Base-by-base conservation (phyloP, 179 eudicot genomes). In the Silene coronaria region DNA sequence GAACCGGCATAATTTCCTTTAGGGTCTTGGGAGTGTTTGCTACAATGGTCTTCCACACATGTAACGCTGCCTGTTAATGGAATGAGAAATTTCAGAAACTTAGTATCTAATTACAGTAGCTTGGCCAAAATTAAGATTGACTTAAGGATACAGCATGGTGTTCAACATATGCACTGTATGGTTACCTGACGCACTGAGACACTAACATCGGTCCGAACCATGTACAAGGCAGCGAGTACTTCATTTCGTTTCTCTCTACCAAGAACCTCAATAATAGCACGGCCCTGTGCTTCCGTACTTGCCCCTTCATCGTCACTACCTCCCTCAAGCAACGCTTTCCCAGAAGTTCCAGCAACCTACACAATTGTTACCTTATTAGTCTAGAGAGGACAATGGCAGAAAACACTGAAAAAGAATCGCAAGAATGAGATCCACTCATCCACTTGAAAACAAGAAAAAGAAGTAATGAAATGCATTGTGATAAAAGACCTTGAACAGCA, bases 231-330 rank as follows among this genome's bases (percentile, higher is more conserved):
- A 79, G 97, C 97, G 75, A 95, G 97, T 73, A 95, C 86, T 83
- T 95, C 99, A 81, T 95, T 95, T 36, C 99, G 97, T 80, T 95
- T 95, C 51, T 92, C 92, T 79, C 86, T 90, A 67, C 99, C 99
- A 73, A 95, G 96, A 36, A 95, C 96, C 81, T 91, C 99, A 79
- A 93, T 89, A 67, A 95, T 95, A 80, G 99, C 97, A 74, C 99
- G 95, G 2, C 99, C 99, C 12, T 95, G 99, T 61, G 99, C 99
- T 84, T 95, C 99, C 67, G 99, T 95, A 82, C 99, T 95, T 78
- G 99, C 89, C 68, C 99, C 99, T 85, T 93, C 99, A 84, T 95
- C 99, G 78, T 95, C 99, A 85, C 99, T 93, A 76, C 99, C 99
- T 79, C 97, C 99, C 87, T 95, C 99, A 62, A 95, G 96, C 82